Percentiles rank a stretch among this genome's conserved stretches.
phyloP scores from a whole-genome alignment of 352 stramenopile species.

The Pythium brachiatum region DNA sequence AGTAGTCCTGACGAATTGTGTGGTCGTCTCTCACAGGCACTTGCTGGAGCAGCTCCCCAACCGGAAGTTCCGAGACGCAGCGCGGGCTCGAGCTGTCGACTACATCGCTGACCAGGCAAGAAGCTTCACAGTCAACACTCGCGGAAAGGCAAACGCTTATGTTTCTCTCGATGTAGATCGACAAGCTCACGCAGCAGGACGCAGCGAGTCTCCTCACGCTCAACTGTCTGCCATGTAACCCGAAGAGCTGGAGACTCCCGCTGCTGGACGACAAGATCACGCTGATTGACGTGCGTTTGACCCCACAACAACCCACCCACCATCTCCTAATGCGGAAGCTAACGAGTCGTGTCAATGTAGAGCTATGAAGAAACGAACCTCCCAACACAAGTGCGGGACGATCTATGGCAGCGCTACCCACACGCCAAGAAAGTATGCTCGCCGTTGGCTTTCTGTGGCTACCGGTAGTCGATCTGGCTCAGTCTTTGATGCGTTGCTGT shows the following conservation, averaged over 20 bases:
- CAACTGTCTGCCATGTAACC: slow-evolving; percentile 44
- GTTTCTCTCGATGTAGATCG: slow-evolving; percentile 23
- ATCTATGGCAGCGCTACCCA: slow-evolving; percentile 45
- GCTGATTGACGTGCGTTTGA: slow-evolving; percentile 59
- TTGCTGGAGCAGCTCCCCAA: slow-evolving; percentile 54
- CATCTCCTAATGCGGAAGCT: neutral
- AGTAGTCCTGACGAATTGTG: neutral
- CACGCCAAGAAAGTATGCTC: slow-evolving; percentile 44
- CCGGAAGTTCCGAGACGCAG: slow-evolving; percentile 23
- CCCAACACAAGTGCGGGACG: slow-evolving; percentile 35
- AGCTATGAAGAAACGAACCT: slow-evolving; percentile 59
- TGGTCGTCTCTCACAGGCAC: slow-evolving; percentile 28
- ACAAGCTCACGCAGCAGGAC: slow-evolving; percentile 58
- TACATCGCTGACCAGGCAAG: slow-evolving; percentile 76
- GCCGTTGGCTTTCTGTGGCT: neutral
- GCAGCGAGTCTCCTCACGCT: slow-evolving; percentile 65
- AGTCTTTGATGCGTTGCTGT: neutral
- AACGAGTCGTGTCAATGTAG: slow-evolving; percentile 18
- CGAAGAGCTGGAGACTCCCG: slow-evolving; percentile 44
- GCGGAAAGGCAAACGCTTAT: too few relatives aligned
- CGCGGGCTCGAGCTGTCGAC: slow-evolving; percentile 41
- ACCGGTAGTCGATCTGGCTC: neutral
- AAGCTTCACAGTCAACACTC: too few relatives aligned
- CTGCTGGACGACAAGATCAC: slow-evolving; percentile 55
- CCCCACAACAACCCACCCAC: too few relatives aligned